Conservation (phyloP, 108 stramenopile genomes). For the Aurantiochytrium sp. region DNA sequence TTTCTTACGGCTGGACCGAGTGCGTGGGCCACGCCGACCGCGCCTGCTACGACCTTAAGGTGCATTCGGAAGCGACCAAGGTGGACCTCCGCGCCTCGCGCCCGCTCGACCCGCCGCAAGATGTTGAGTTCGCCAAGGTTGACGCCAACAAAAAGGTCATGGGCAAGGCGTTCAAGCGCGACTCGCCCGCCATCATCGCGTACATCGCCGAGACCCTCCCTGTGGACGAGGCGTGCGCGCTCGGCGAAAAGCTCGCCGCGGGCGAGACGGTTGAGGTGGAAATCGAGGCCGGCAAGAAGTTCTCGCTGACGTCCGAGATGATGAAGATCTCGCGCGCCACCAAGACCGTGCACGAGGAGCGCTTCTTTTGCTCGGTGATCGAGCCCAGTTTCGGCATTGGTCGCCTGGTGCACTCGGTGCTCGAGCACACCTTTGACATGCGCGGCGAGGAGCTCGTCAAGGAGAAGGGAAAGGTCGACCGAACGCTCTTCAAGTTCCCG, state of each 20-base stretch:
- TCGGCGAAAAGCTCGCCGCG: constrained; percentile 75
- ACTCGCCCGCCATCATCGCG: constrained; percentile 76
- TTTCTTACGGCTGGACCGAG: constrained; percentile 96
- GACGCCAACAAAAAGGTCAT: constrained; percentile 77
- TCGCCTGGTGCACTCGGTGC: constrained; percentile 89
- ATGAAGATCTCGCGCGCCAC: constrained; percentile 59
- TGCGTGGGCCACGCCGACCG: constrained; percentile 99
- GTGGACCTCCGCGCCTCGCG: constrained; percentile 85
- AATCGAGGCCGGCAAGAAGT: constrained; percentile 62
- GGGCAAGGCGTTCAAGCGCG: constrained; percentile 81
- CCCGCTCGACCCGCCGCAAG: constrained; percentile 71
- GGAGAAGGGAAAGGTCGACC: constrained; percentile 77
- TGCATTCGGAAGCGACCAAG: constrained; percentile 89
- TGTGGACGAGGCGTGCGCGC: constrained; percentile 78
- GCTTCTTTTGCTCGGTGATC: constrained; percentile 96
- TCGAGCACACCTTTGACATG: constrained; percentile 96
- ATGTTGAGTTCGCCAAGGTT: constrained; percentile 76
- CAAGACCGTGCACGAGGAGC: constrained; percentile 86
- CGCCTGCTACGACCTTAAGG: constrained; percentile 94
- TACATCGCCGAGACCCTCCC: constrained; percentile 68
- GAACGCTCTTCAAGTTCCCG: constrained; percentile 92
- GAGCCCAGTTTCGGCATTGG: constrained; percentile 99
- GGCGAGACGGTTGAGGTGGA: constrained; percentile 79
- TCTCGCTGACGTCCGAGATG: constrained; percentile 77
- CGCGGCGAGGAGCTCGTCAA: constrained; percentile 45